Conservation (phyloP, 1,284 basidiomycete genomes). For the Irpex rosettiformis region DNA sequence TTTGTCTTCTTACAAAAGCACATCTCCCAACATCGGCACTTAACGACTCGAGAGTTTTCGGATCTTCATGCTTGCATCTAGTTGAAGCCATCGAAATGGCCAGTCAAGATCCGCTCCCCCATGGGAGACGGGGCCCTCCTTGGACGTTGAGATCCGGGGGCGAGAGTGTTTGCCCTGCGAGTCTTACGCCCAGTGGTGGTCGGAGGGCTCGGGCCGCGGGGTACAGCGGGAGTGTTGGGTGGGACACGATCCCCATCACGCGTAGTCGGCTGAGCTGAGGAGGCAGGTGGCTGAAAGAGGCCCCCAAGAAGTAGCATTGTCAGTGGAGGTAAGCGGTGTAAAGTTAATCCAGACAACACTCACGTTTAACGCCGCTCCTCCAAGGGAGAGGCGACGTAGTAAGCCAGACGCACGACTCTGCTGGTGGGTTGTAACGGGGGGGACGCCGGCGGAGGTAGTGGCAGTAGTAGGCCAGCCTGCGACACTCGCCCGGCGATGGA, state of each 20-base stretch:
- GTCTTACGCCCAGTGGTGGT: constrained; percentile 34
- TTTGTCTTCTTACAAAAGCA: background rate
- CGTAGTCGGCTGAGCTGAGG: constrained; percentile 16
- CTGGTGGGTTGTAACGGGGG: constrained; percentile 35
- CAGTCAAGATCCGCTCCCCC: constrained; percentile 81
- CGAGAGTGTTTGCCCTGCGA: constrained; percentile 59
- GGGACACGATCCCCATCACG: constrained; percentile 17
- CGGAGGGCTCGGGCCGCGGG: constrained; percentile 18
- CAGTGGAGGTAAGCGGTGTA: too few species aligned
- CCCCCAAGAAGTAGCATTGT: background rate
- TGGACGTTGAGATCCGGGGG: constrained; percentile 37
- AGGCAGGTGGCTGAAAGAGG: constrained; percentile 19
- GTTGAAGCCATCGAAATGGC: constrained; percentile 81
- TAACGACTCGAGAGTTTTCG: too few species aligned
- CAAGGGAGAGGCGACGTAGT: constrained; percentile 68
- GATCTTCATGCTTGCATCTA: too few species aligned
- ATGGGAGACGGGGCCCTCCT: constrained; percentile 77
- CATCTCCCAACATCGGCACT: too few species aligned
- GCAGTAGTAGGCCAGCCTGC: constrained; percentile 35
- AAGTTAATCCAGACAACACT: too few species aligned
- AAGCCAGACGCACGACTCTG: constrained; percentile 64
- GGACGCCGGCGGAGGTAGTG: constrained; percentile 34
- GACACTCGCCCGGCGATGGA: constrained; percentile 45
- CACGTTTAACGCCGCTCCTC: constrained; percentile 55
- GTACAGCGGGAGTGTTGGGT: constrained; percentile 10